A percentile compares a stretch with the other conserved stretches of the same genome.
Conservation (phyloP, 169 alveolate genomes). For the Theileria annulata region DNA sequence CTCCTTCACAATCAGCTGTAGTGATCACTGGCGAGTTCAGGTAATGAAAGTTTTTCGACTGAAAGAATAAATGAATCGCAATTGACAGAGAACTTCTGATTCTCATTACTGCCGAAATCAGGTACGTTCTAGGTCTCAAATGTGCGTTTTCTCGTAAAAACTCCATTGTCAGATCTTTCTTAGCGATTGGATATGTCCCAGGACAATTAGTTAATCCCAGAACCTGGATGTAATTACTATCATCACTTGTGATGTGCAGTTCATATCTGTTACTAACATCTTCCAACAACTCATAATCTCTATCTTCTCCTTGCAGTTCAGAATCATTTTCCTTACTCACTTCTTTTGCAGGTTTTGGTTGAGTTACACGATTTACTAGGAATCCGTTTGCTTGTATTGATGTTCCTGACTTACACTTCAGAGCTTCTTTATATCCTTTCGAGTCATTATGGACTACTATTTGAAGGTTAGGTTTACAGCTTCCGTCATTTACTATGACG, state of each 20-base stretch:
- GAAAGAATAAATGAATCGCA: conserved; percentile 95
- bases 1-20: conserved; percentile 99
- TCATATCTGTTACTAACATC: conserved; percentile 54
- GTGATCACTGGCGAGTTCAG: conserved; percentile 98
- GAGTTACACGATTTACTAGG: conserved; percentile 91
- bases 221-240: conserved; percentile 65
- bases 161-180: conserved; percentile 91
- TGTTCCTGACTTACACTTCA: conserved; percentile 81
- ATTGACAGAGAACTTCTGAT: conserved; percentile 91
- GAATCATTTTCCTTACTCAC: conserved; percentile 83
- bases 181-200: conserved; percentile 92
- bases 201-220: conserved; percentile 87
- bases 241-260: conserved; percentile 64
- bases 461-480: conserved; percentile 87
- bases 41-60: conserved; percentile 91
- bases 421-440: conserved; percentile 77
- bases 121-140: conserved; percentile 94
- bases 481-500: conserved; percentile 95
- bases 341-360: conserved; percentile 86
- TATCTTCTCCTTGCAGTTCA: conserved; percentile 88
- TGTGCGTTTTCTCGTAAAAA: conserved; percentile 95
- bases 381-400: conserved; percentile 85
- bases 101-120: conserved; percentile 92
- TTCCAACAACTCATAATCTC: conserved; percentile 70
- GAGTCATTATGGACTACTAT: conserved; percentile 89